These are phyloP conservation scores for Kluyveromyces sp. DNA, from an alignment of 1,139 yeast genomes.

Conservation along the genomic window DNA sequence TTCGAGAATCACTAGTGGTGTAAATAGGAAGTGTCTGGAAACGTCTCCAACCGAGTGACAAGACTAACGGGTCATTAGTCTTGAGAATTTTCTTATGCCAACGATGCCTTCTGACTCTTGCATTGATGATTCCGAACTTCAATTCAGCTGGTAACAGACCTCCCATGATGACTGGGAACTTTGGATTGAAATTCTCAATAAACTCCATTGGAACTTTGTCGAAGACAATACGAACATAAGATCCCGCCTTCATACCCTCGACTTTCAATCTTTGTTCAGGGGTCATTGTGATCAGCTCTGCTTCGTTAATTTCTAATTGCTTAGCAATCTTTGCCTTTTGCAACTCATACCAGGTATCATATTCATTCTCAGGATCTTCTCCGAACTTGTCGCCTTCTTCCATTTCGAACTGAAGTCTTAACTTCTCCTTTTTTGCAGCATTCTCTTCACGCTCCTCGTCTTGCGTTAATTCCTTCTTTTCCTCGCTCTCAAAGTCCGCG, in stretches of 20 bases:
- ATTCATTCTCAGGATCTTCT: conserved; percentile 64
- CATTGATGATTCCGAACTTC: conserved; percentile 87
- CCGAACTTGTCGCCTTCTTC: conserved; percentile 76
- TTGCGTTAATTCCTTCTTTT: conserved; percentile 40
- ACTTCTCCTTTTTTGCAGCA: conserved; percentile 83
- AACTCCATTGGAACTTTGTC: conserved; percentile 85
- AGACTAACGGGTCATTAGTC: conserved; percentile 88
- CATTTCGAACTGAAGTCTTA: conserved; percentile 83
- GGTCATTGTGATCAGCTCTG: conserved; percentile 70
- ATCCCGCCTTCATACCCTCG: conserved; percentile 91
- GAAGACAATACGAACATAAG: conserved; percentile 86
- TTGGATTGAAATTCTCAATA: conserved; percentile 76
- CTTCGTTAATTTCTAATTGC: conserved; percentile 87
- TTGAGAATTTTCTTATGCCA: conserved; percentile 97
- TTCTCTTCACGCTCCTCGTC: conserved; percentile 71
- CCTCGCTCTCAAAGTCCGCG: conserved; percentile 51
- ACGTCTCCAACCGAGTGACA: conserved; percentile 97
- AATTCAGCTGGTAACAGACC: conserved; percentile 87
- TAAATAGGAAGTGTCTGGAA: conserved; percentile 94
- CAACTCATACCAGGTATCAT: conserved; percentile 94
- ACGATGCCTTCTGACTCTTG: conserved; percentile 93
- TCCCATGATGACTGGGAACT: conserved; percentile 80
- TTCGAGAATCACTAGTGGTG: conserved; percentile 94
- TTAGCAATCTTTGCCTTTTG: conserved; percentile 96
- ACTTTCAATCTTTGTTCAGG: conserved; percentile 65